phyloP scores from a whole-genome alignment of 2,329 filamentous ascomycete genomes.

The Alternaria arborescens region DNA sequence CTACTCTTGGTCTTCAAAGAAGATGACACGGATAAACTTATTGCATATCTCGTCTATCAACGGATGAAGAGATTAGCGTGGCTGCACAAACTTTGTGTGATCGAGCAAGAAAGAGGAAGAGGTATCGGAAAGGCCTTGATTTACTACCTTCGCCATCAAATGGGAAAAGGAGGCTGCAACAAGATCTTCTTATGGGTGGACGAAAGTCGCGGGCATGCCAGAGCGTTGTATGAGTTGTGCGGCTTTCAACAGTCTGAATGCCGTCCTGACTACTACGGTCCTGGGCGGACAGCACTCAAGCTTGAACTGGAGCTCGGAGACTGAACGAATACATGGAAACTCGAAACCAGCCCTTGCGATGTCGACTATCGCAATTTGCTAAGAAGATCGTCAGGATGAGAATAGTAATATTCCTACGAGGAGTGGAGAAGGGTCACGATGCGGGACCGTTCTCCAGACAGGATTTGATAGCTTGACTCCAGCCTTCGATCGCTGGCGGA shows the following conservation, averaged over 20 bases:
- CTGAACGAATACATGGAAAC: conserved; percentile 12
- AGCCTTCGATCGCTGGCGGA: not conserved
- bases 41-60: conserved; percentile 54
- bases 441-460: not conserved
- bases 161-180: conserved; percentile 58
- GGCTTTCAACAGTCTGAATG: conserved; percentile 58
- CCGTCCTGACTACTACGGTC: conserved; percentile 60
- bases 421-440: not conserved
- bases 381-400: not conserved
- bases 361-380: not conserved
- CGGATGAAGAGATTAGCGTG: conserved; percentile 49
- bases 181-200: conserved; percentile 63
- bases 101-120: conserved; percentile 55
- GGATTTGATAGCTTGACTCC: not conserved
- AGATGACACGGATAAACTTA: conserved; percentile 34
- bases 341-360: not conserved
- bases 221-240: conserved; percentile 55
- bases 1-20: conserved; percentile 48
- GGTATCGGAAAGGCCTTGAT: conserved; percentile 59
- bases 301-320: conserved; percentile 24
- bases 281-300: conserved; percentile 55
- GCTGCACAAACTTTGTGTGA: conserved; percentile 63
- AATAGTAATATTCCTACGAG: not conserved
- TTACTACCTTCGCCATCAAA: conserved; percentile 52
- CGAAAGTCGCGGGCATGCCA: conserved; percentile 55